Percentiles rank a stretch among this genome's conserved stretches.
These are phyloP conservation scores for Globisporangium sylvaticum DNA, from an alignment of 352 stramenopile genomes.

Conservation along the genomic window DNA sequence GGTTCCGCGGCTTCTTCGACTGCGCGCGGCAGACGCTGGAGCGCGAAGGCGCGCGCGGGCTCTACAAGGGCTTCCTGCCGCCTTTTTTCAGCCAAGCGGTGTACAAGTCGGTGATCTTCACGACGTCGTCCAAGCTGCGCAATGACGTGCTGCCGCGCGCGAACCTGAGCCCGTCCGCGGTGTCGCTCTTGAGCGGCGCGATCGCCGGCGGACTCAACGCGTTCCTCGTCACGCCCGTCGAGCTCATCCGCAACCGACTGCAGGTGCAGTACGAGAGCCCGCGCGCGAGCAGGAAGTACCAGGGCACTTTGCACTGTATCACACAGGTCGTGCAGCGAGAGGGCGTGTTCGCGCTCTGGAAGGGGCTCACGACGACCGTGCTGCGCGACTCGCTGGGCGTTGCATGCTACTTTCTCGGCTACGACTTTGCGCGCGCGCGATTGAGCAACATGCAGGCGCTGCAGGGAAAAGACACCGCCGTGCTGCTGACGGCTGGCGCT, in stretches of 20 bases:
- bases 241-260: slow-evolving; percentile 78
- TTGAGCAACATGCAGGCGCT: slow-evolving; percentile 22
- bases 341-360: slow-evolving; percentile 65
- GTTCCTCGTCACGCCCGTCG: slow-evolving; percentile 66
- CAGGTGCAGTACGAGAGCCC: slow-evolving; percentile 73
- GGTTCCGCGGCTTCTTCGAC: slow-evolving; percentile 59
- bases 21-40: slow-evolving; percentile 59
- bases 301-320: slow-evolving; percentile 51
- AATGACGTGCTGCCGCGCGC: slow-evolving; percentile 43
- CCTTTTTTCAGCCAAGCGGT: slow-evolving; percentile 85
- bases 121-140: slow-evolving; percentile 54
- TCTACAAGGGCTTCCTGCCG: slow-evolving; percentile 86
- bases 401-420: slow-evolving; percentile 84
- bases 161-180: slow-evolving; percentile 33
- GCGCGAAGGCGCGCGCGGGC: slow-evolving; percentile 51
- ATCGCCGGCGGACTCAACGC: slow-evolving; percentile 70
- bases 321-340: slow-evolving; percentile 54
- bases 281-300: slow-evolving; percentile 41
- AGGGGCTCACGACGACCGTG: slow-evolving; percentile 68
- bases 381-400: slow-evolving; percentile 82
- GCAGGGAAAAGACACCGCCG: slow-evolving; percentile 32
- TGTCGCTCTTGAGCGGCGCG: slow-evolving; percentile 49
- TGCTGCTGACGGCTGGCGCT: slow-evolving; percentile 64
- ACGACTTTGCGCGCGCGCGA: slow-evolving; percentile 60
- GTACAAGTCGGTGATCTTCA: slow-evolving; percentile 90